Evolutionary conservation across 306 rosid genomes (phyloP), one percentile per base, ranked within the genome.

Genomic region (Rosa persica): DNA sequence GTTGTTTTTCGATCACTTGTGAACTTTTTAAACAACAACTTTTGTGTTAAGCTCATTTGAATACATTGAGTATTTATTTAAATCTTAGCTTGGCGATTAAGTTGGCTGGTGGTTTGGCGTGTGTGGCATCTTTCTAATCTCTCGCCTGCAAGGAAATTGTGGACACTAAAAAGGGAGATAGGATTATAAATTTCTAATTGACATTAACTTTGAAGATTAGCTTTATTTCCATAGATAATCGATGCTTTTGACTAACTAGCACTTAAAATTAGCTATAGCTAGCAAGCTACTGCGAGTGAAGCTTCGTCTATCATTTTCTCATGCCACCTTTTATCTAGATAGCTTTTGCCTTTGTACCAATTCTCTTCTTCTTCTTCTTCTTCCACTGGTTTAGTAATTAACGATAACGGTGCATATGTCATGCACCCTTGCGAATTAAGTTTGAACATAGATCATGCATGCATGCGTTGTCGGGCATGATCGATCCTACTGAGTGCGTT

Each of bases 231-330:
- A 30, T 30, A 30, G 36, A 30, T 16, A 8, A 52, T 52, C 58
- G 58, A 25, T 25, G 22, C 76, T 72, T 51, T 72, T 34, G 76
- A 34, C 47, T 49, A n/a, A 15, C n/a, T 51, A 3, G 17, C 51
- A 22, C 1, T 43, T 42, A 42, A 68, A 13, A 12, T 30, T 6
- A 6, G 4, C 75, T 2, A 12, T 47, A 52, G n/a, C 20, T 5
- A 13, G 34, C 34, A 30, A 30, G 34, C 36, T 30, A 30, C 30
- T 51, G 51, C 16, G 19, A 22, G 54, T 0, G 74, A 77, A 77
- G 57, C 43, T 77, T 77, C 69, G 75, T 77, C 20, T 67, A 39
- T 77, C 80, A 30, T 30, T 30, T 30, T 30, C 36, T 30, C 3
- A 30, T 2, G 12, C 19, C 52, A 23, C 17, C 55, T 69, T 69